Base-by-base conservation (phyloP, 495 filamentous ascomycete genomes). In the Annulohypoxylon nitens region DNA sequence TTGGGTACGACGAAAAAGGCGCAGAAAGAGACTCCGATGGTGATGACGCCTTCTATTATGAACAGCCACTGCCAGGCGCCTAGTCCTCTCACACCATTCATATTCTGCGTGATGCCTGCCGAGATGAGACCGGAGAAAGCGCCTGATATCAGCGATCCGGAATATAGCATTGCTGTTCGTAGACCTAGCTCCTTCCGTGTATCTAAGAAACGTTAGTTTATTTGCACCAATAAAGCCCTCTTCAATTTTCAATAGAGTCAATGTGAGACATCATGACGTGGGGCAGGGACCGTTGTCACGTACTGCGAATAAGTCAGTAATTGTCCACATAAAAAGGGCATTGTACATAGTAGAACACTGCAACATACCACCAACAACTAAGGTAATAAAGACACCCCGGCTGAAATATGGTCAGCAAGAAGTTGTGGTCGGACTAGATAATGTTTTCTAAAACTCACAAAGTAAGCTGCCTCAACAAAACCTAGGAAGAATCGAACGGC, bases 31-130 rank as follows among this genome's bases (percentile, higher is more conserved):
- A 88, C 79, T 0, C 67, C 78, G 4, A 87, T 77, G 10, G 85
- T 89, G 61, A 83, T 81, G 14, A 80, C 87, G 57, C 92, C 93
- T 78, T 94, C 92, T 60, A 95, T 92, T 69, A 94, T 91, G 85
- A 93, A 94, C 16, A 94, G 80, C 91, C 91, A 93, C 54, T 84
- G 81, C 86, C 86, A 88, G 3, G 86, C 85, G 8, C 75, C 51
- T 2, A 84, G 61, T 10, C 86, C 86, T 5, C 80, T 78, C 8
- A 70, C 45, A 2, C 85, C 85, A 45, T 85, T 85, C 85, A 87
- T 81, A 39, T 85, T 82, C 14, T 74, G 78, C 3, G 79, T 84
- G 18, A 89, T 82, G 4, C 88, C 89, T 0, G 89, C 89, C 1
- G 88, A 85, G 37, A 92, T 88, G 1, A 91, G 75, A 0, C 89